Conservation (phyloP, 306 rosid genomes). For the Luffa aegyptiaca region DNA sequence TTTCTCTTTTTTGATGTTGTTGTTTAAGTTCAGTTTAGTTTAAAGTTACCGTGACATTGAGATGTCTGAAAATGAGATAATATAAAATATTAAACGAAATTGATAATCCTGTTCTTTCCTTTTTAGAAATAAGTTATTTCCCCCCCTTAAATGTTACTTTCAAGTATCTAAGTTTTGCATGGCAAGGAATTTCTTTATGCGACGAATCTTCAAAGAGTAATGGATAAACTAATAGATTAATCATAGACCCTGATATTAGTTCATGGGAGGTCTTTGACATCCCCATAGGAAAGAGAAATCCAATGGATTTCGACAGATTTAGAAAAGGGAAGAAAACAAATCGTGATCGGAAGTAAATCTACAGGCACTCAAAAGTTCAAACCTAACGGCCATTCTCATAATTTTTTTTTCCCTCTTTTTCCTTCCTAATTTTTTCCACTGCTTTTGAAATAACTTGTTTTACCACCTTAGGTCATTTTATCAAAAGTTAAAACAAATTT, state of each 20-base stretch:
- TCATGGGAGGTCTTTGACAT: background rate
- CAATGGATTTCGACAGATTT: background rate
- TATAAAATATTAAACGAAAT: background rate
- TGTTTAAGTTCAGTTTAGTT: background rate
- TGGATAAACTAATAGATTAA: background rate
- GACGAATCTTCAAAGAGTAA: background rate
- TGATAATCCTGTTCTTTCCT: background rate
- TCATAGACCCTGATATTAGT: background rate
- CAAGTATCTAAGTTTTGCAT: background rate
- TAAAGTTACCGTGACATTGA: background rate
- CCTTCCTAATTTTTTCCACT: background rate
- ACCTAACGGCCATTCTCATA: background rate
- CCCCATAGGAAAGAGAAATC: background rate
- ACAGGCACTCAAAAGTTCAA: background rate
- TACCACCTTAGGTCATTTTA: background rate
- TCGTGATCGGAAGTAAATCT: background rate
- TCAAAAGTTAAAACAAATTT: background rate
- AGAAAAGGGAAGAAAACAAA: background rate
- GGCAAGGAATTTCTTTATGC: background rate
- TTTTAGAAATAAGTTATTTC: background rate
- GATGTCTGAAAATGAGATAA: background rate
- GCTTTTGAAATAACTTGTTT: background rate
- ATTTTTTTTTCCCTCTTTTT: background rate
- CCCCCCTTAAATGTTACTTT: background rate
- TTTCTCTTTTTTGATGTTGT: background rate